Conservation (phyloP, 1,284 basidiomycete genomes). For the Sanghuangporus weigelae region DNA sequence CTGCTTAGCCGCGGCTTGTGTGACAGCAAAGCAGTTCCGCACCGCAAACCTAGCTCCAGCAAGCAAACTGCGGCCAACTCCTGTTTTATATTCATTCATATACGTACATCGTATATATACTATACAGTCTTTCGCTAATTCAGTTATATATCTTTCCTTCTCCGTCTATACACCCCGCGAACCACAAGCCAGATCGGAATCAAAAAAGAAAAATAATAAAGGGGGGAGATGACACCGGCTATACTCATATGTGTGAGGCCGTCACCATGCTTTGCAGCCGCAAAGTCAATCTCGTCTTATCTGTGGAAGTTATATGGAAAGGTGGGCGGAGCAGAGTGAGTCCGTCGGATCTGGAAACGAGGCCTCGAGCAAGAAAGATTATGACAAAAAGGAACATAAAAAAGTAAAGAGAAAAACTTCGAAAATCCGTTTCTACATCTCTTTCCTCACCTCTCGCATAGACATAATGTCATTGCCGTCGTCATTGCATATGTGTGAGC, state of each 20-base stretch:
- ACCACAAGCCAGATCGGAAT: neutral
- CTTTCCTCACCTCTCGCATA: neutral
- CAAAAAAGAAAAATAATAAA: neutral
- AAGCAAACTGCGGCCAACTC: neutral
- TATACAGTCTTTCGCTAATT: neutral
- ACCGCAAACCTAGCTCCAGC: neutral
- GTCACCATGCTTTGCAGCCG: neutral
- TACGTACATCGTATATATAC: neutral
- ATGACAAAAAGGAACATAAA: neutral
- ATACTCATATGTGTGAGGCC: neutral
- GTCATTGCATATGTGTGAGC: conserved; percentile 52
- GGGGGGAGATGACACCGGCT: neutral
- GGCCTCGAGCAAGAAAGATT: neutral
- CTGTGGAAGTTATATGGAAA: neutral
- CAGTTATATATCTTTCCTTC: neutral
- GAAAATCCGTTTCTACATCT: neutral
- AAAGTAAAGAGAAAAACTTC: neutral
- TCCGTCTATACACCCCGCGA: neutral
- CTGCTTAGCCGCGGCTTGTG: neutral
- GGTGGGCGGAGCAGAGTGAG: neutral
- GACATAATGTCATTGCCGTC: neutral
- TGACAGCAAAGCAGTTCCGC: conserved; percentile 9
- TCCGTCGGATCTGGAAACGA: neutral
- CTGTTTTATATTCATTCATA: neutral
- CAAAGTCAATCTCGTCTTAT: neutral